Percentiles rank a stretch among this genome's conserved stretches.
Evolutionary conservation across 129 eudicot genomes (phyloP).

Genomic region (Smallanthus sonchifolius): DNA sequence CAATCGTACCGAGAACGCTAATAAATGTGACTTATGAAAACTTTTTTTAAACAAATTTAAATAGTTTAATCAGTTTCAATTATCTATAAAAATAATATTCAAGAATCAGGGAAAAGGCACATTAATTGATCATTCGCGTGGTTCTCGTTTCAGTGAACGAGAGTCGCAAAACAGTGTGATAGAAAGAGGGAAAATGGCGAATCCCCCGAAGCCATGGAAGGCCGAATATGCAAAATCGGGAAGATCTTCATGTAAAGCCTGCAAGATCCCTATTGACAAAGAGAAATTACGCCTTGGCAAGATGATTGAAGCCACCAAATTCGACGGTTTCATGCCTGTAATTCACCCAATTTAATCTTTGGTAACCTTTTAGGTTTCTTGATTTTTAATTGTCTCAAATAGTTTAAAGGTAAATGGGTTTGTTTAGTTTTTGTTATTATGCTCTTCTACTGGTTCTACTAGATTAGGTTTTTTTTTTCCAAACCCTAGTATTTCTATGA

Average conservation of each 20-base stretch:
- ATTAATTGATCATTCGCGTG: not conserved
- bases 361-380: slow-evolving; percentile 13
- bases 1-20: too few relatives aligned
- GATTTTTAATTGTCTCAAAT: not conserved
- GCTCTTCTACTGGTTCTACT: not conserved
- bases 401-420: slow-evolving; percentile 12
- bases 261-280: slow-evolving; percentile 63
- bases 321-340: slow-evolving; percentile 96
- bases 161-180: not conserved
- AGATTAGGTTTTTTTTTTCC: not conserved
- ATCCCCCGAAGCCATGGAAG: slow-evolving; percentile 88
- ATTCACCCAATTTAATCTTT: not conserved
- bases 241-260: slow-evolving; percentile 77
- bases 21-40: too few relatives aligned
- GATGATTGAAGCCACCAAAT: slow-evolving; percentile 72
- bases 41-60: too few relatives aligned
- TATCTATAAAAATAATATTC: not conserved
- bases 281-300: slow-evolving; percentile 71
- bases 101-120: not conserved
- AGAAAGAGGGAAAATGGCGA: slow-evolving; percentile 53
- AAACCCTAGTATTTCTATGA: not conserved
- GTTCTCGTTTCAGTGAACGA: not conserved
- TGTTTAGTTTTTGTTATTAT: slow-evolving; percentile 1
- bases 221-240: slow-evolving; percentile 89
- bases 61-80: not conserved